Evolutionary conservation across 2,329 filamentous ascomycete genomes (phyloP).

Genomic region (Microdochium paspali): DNA sequence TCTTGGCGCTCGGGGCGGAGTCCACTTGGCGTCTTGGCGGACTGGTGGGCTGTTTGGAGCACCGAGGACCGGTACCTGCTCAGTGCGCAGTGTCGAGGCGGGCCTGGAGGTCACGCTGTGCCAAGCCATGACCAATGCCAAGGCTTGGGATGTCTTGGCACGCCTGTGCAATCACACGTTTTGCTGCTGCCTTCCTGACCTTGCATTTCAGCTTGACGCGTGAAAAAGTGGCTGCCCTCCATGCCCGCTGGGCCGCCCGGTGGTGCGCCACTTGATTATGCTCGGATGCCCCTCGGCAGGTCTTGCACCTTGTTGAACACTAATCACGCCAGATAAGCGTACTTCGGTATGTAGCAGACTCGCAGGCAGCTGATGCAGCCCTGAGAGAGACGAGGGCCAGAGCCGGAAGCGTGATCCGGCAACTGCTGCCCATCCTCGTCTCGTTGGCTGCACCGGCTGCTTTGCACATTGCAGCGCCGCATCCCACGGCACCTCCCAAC

Average conservation of each 20-base stretch:
- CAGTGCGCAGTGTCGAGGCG: conserved; percentile 9
- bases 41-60: background rate
- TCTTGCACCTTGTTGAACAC: background rate
- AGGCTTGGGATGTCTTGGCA: conserved; percentile 15
- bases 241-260: background rate
- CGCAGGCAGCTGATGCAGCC: background rate
- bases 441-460: background rate
- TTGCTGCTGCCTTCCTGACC: background rate
- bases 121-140: conserved; percentile 11
- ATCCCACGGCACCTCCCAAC: too few species aligned
- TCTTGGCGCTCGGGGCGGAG: background rate
- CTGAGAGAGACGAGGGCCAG: too few species aligned
- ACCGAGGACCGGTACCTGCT: conserved; percentile 10
- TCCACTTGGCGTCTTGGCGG: background rate
- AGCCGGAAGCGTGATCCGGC: background rate
- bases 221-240: background rate
- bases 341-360: background rate
- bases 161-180: conserved; percentile 3
- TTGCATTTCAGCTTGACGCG: background rate
- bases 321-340: background rate
- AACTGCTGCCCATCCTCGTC: background rate
- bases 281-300: background rate
- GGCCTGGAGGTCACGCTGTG: conserved; percentile 10
- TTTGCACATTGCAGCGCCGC: too few species aligned
- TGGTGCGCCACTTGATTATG: background rate